A percentile compares a stretch with the other conserved stretches of the same genome.
Evolutionary conservation across 345 rosid species (phyloP).

Genomic region (Pugionium cornutum): DNA sequence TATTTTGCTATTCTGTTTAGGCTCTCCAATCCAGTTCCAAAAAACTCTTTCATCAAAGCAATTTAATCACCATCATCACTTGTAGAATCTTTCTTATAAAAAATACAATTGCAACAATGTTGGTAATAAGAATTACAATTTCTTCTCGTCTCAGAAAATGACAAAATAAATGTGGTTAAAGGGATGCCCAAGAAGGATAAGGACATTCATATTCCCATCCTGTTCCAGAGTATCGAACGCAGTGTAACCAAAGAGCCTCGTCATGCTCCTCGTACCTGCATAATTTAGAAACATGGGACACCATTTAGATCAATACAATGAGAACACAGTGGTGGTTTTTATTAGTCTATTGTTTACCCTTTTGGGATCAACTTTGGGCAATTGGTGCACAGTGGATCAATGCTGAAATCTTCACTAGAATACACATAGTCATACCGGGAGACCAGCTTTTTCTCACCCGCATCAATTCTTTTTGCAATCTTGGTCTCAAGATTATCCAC

Average conservation of each 20-base stretch:
- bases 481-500: conserved; percentile 42
- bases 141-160: not conserved
- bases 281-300: not conserved
- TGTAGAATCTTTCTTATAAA: not conserved
- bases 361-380: conserved; percentile 76
- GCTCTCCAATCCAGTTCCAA: no score
- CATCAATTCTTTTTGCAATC: conserved; percentile 62
- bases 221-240: conserved; percentile 73
- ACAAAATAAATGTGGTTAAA: conserved; percentile 23
- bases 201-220: conserved; percentile 80
- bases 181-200: conserved; percentile 72
- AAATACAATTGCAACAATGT: conserved; percentile 16
- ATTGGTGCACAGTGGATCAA: conserved; percentile 83
- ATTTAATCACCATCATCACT: not conserved
- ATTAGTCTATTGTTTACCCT: conserved; percentile 49
- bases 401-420: conserved; percentile 55
- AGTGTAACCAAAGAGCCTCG: conserved; percentile 81
- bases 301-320: not conserved
- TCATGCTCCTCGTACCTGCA: conserved; percentile 67
- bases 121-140: conserved; percentile 11
- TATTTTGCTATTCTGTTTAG: no score
- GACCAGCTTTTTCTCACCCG: conserved; percentile 34
- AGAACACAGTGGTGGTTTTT: not conserved
- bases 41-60: not conserved
- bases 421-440: conserved; percentile 40